Evolutionary conservation across 441 rosid genomes (phyloP), one percentile per base, ranked within the genome.

Genomic region (Flueggea neowawraea): DNA sequence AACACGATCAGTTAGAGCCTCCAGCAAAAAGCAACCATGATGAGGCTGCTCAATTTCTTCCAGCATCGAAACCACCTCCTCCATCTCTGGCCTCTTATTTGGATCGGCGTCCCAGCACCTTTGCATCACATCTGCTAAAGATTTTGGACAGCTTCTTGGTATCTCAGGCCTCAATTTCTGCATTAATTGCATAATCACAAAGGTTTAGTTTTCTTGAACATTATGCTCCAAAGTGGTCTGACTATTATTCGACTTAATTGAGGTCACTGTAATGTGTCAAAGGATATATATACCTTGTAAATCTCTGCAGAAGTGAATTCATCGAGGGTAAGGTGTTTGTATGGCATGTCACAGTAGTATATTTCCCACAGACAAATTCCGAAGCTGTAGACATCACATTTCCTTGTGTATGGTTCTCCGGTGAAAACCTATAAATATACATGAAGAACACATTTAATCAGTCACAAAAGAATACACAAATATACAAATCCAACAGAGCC

Each of bases 281-380:
- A 55, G 54, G 4, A 54, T 7, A 5, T 44, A 6, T 47, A 52
- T n/a, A 76, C 80, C 77, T 76, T 71, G 31, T 72, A 67, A 31
- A 66, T 69, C 4, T 65, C 72, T 4, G 77, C 72, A 12, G 77
- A 73, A 14, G 75, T 66, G 44, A 69, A 56, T 33, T 73, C 65
- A 0, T 75, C 59, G 73, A 73, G 72, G 55, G 67, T 63, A 53
- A 69, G 69, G 43, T 69, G 59, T 15, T 68, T 69, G 41, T 65
- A 76, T 4, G 77, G 74, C 77, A 64, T 63, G 41, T 72, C 67
- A 33, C 81, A 77, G 48, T 70, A 73, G 60, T 73, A 77, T 36
- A 69, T 77, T 65, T 77, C 77, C 80, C 77, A 73, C 54, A 73
- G 58, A 67, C 77, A 77, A 16, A 77, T 73, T 4, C 75, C 75